These are phyloP conservation scores for Parathielavia appendiculata DNA, from an alignment of 495 filamentous ascomycete species.

Conservation along the genomic window DNA sequence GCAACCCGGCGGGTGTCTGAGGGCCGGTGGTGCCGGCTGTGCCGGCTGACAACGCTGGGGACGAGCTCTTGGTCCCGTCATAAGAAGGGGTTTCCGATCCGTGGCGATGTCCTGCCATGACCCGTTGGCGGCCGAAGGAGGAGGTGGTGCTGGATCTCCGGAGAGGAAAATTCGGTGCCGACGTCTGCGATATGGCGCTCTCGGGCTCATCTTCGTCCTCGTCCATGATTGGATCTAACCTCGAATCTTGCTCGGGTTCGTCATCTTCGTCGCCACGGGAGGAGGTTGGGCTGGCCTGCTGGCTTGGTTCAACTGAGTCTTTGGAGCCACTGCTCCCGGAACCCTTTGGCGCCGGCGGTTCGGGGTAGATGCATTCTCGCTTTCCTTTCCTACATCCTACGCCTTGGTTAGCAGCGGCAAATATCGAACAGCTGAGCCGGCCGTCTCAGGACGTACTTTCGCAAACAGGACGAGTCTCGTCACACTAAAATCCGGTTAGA, in stretches of 20 bases:
- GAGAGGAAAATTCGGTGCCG: slow-evolving; percentile 35
- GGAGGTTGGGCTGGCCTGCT: slow-evolving; percentile 47
- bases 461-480: slow-evolving; percentile 80
- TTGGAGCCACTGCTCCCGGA: slow-evolving; percentile 43
- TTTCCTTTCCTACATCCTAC: slow-evolving; percentile 79
- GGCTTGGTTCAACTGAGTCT: slow-evolving; percentile 45
- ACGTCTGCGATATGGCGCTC: slow-evolving; percentile 33
- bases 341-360: slow-evolving; percentile 51
- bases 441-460: slow-evolving; percentile 55
- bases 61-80: slow-evolving; percentile 44
- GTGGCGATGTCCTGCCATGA: slow-evolving; percentile 29
- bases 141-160: slow-evolving; percentile 44
- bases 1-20: slow-evolving; percentile 28
- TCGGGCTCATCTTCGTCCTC: slow-evolving; percentile 54
- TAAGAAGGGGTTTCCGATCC: slow-evolving; percentile 50
- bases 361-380: slow-evolving; percentile 78
- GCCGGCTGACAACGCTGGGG: slow-evolving; percentile 44
- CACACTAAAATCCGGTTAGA: slow-evolving; percentile 53
- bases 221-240: slow-evolving; percentile 59
- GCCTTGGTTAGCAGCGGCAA: slow-evolving; percentile 21
- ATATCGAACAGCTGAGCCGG: slow-evolving; percentile 7
- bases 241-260: slow-evolving; percentile 45
- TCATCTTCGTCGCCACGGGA: slow-evolving; percentile 53
- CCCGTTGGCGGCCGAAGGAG: slow-evolving; percentile 32
- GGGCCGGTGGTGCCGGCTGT: slow-evolving; percentile 28